Evolutionary conservation across 2,329 filamentous ascomycete species (phyloP), one percentile per base, ranked within the genome.

Genomic region (Trichophaea hybrida): DNA sequence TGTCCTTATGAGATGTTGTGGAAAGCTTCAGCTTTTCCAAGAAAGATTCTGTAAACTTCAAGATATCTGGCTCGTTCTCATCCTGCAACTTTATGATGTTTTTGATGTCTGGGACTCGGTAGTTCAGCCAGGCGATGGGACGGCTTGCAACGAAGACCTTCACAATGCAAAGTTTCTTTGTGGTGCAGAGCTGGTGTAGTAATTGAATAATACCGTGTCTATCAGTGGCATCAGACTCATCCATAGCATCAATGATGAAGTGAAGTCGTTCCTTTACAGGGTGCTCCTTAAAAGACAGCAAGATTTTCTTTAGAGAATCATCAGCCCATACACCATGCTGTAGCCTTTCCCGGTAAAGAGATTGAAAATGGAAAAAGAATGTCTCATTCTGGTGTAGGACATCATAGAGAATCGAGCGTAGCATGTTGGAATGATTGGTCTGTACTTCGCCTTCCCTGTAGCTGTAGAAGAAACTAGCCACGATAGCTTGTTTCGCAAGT

Each of bases 391-490:
- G 31, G 8, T 46, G 33, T 7, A 57, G 37, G n/a, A 57, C 49
- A 37, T 32, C 40, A 5, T 49, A 32, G 6, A 57, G 55, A 15
- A 57, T 10, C 10, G 37, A 24, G 6, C 43, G 43, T 6, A 57
- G 43, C 55, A 57, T 49, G 6, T 49, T 57, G 2, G 10, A 7
- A 6, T 55, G 52, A 17, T 40, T 6, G 8, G 7, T 15, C 2
- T 55, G 33, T 13, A 40, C 1, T 2, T 13, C n/a, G 17, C n/a
- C 32, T 1, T 34, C 52, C 15, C 52, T 32, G 35, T 33, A 32
- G 2, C n/a, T 57, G 43, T 57, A 57, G 55, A 57, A 57, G 52
- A 33, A 55, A 15, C 43, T 13, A 3, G 52, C 52, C n/a, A 55
- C 10, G 24, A 34, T 55, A 49, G 10, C 15, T 49, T 12, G 24